Evolutionary conservation across 78 protist genomes (phyloP), one percentile per base, ranked within the genome.

Genomic region (Dictyostelium intermedium): DNA sequence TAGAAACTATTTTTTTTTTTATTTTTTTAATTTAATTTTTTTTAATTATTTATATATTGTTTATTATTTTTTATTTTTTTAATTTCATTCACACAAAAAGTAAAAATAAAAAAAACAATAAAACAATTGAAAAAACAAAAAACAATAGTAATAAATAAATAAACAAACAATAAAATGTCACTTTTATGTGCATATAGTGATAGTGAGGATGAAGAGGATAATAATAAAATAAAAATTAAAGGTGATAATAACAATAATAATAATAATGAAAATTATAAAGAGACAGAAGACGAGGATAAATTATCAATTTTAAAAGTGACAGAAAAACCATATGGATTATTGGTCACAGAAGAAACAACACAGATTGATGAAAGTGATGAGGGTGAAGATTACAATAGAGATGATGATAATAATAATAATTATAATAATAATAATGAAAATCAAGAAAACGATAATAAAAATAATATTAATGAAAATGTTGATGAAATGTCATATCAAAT

Each of bases 241-340:
- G 61, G 61, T 16, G 39, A 76, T 20, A 6, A 23, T 37, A 32
- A 41, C 18, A 76, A 37, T 37, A 32, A 76, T 2, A n/a, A n/a
- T n/a, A n/a, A n/a, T n/a, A n/a, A n/a, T n/a, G n/a, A n/a, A n/a
- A n/a, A n/a, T n/a, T n/a, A n/a, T n/a, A n/a, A n/a, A n/a, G 32
- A 81, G 3, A 74, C 32, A 13, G 85, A 81, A 53, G 69, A 47
- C n/a, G n/a, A n/a, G 5, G 73, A 53, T 77, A 78, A 78, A 78
- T 13, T 87, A n/a, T 20, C 73, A 10, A 87, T 87, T 60, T 66
- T 7, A 20, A 76, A 87, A 41, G 92, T 87, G 0, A 50, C 41
- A 14, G 85, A 87, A 14, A 60, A 87, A 27, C 92, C 92, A 0
- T 87, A 87, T 78, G 92, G 92, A 30, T 35, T 87, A 60, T 30